Percentiles rank a stretch among this genome's conserved stretches.
Conservation (phyloP, 345 rosid genomes). For the Excoecaria cochinchinensis region DNA sequence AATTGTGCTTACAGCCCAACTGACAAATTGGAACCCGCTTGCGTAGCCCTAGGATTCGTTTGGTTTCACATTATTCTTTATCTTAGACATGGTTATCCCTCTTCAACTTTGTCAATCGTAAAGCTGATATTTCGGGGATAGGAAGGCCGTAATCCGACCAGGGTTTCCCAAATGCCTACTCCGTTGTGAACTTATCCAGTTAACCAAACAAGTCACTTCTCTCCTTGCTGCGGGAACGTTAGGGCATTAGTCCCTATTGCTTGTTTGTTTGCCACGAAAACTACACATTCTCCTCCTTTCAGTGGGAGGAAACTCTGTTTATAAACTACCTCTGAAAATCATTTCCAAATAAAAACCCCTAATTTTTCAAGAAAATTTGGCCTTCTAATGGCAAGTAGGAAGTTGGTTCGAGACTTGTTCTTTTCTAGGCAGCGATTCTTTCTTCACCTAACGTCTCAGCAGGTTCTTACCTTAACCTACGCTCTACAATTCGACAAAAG, state of each 20-base stretch:
- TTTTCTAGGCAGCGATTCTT: conserved; percentile 49
- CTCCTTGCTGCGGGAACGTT: not conserved
- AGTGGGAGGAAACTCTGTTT: not conserved
- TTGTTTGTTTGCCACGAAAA: conserved; percentile 4
- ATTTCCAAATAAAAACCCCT: not conserved
- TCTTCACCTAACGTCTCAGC: conserved; percentile 35
- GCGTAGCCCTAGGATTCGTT: too few species aligned
- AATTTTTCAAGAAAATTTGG: not conserved
- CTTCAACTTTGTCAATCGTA: too few species aligned
- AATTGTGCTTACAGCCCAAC: too few species aligned
- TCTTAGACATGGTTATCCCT: too few species aligned
- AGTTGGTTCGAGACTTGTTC: conserved; percentile 68
- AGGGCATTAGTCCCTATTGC: not conserved
- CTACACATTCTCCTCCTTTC: not conserved
- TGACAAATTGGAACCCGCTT: too few species aligned
- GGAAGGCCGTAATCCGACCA: not conserved
- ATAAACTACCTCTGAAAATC: not conserved
- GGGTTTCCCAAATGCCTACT: not conserved
- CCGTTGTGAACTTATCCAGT: not conserved
- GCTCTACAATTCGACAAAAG: not conserved
- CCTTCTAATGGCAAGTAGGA: conserved; percentile 65
- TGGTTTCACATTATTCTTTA: too few species aligned
- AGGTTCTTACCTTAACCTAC: conserved; percentile 37
- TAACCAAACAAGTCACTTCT: not conserved
- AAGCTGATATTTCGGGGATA: not conserved